Percentiles rank a stretch among this genome's conserved stretches.
These are phyloP conservation scores for Wallacemonas sp. DNA, from an alignment of 208 protist genomes.

Conservation along the genomic window DNA sequence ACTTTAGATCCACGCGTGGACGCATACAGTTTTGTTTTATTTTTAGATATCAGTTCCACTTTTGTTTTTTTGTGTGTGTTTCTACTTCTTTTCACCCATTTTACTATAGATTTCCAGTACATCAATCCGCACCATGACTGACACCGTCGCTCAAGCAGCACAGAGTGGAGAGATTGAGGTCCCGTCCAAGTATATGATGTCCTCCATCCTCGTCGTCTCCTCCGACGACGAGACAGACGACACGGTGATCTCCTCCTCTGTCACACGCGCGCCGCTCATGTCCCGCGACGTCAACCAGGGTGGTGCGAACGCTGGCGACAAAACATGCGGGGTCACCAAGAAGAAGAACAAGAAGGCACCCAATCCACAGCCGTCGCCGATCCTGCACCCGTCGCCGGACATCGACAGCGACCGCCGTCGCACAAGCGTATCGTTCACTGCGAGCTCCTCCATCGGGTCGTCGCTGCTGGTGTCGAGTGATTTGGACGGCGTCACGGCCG, in stretches of 20 bases:
- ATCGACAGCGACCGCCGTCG: constrained; percentile 4
- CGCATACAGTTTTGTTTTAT: too few relatives aligned
- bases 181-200: constrained; percentile 9
- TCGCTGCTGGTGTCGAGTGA: constrained; percentile 7
- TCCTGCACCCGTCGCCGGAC: not conserved
- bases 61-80: not conserved
- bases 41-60: too few relatives aligned
- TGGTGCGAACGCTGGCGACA: not conserved
- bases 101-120: too few relatives aligned
- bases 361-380: not conserved
- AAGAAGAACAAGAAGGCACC: not conserved
- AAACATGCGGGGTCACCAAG: too few relatives aligned
- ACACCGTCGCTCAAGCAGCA: too few relatives aligned
- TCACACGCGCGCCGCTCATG: not conserved
- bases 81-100: not conserved
- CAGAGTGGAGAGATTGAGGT: too few relatives aligned
- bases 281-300: constrained; percentile 1
- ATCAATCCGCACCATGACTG: too few relatives aligned
- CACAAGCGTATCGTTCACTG: constrained; percentile 11
- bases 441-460: constrained; percentile 9
- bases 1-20: too few relatives aligned
- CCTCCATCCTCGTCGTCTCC: constrained; percentile 19
- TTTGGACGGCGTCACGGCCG: not conserved
- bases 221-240: constrained; percentile 11
- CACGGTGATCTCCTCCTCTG: not conserved